These are phyloP conservation scores for Colletotrichum liaoningense DNA, from an alignment of 2,329 filamentous ascomycete genomes.

Conservation along the genomic window DNA sequence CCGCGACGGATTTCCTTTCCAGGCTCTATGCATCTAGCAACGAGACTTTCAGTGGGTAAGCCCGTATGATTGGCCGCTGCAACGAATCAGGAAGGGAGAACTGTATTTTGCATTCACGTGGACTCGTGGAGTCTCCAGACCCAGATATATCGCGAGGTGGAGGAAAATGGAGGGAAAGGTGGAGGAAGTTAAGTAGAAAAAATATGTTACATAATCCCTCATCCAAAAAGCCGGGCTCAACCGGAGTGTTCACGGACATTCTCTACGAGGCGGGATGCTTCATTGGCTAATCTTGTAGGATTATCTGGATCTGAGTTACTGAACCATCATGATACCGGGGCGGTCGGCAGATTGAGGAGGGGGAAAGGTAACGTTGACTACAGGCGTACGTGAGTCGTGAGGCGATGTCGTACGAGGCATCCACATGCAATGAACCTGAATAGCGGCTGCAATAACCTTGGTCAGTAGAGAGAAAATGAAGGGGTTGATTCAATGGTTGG, in stretches of 20 bases:
- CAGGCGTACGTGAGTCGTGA: background rate
- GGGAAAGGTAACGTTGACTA: background rate
- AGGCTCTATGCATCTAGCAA: background rate
- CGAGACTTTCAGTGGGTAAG: background rate
- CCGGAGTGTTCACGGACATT: background rate
- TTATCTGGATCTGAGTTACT: background rate
- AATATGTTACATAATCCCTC: constrained; percentile 10
- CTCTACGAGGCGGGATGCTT: background rate
- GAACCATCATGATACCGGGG: background rate
- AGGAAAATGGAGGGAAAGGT: background rate
- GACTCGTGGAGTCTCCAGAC: background rate
- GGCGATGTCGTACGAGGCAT: constrained; percentile 9
- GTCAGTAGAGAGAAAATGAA: background rate
- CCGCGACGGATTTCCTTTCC: constrained; percentile 1
- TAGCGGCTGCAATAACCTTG: background rate
- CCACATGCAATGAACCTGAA: background rate
- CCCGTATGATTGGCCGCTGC: background rate
- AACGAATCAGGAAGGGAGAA: background rate
- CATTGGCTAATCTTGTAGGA: background rate
- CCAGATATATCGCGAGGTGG: background rate
- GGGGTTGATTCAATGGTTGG: background rate
- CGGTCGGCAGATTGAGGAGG: background rate
- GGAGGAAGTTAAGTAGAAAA: background rate
- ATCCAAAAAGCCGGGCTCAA: background rate
- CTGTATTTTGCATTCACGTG: constrained; percentile 1